Percentiles rank a stretch among this genome's conserved stretches.
Evolutionary conservation across 345 rosid species (phyloP).

Genomic region (Eucalyptus rudis): DNA sequence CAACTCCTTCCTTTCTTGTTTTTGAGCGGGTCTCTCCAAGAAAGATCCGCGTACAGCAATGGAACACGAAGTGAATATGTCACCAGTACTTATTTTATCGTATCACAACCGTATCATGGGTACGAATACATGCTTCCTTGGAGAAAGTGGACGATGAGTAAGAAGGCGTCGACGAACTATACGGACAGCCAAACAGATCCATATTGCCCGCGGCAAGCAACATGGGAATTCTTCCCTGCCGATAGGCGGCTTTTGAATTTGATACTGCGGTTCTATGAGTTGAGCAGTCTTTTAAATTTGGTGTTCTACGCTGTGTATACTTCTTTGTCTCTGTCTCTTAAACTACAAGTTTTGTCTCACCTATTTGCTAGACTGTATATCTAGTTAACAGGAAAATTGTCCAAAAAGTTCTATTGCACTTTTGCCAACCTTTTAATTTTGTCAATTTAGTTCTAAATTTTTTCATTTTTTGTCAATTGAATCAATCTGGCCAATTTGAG

Average conservation of each 20-base stretch:
- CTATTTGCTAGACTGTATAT: no score
- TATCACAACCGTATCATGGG: neutral
- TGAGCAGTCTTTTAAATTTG: neutral
- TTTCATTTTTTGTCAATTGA: no score
- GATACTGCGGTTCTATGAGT: neutral
- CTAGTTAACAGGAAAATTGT: no score
- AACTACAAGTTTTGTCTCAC: neutral
- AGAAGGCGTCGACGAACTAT: no score
- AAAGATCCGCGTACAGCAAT: neutral
- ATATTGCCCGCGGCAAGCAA: neutral
- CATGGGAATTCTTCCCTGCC: neutral
- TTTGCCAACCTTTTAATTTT: no score
- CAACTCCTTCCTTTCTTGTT: neutral
- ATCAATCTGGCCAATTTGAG: accelerated
- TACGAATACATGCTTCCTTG: neutral
- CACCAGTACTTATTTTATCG: neutral
- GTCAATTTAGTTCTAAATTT: no score
- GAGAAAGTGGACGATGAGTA: neutral
- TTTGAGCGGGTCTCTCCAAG: neutral
- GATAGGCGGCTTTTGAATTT: neutral
- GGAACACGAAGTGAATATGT: neutral
- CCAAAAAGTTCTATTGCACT: no score
- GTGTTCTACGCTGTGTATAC: neutral
- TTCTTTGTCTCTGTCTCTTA: neutral
- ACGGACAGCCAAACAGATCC: neutral